phyloP scores from a whole-genome alignment of 2,329 filamentous ascomycete genomes.

The Pseudogymnoascus sp. region DNA sequence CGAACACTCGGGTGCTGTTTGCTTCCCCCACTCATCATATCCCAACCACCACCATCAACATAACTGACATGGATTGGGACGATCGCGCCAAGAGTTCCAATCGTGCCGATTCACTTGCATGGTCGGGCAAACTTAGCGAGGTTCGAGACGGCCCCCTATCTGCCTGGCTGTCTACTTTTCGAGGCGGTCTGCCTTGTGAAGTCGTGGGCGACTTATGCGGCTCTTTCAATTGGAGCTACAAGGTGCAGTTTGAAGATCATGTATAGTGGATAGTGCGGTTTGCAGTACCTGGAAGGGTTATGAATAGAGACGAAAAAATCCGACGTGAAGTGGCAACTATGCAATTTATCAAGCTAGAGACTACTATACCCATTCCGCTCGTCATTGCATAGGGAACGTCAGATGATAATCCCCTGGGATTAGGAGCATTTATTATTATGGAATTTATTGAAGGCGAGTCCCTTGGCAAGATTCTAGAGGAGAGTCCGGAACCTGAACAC shows the following conservation, averaged over 20 bases:
- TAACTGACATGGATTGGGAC: background rate
- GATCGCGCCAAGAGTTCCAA: background rate
- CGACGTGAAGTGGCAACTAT: constrained; percentile 15
- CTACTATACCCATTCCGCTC: constrained; percentile 13
- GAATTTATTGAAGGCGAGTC: constrained; percentile 16
- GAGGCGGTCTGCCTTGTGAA: background rate
- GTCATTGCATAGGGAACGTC: constrained; percentile 26
- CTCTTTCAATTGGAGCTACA: background rate
- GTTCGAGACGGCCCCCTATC: background rate
- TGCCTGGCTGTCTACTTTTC: background rate
- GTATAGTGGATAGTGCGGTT: constrained; percentile 10
- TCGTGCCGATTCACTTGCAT: background rate
- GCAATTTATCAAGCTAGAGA: constrained; percentile 10
- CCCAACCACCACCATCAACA: background rate
- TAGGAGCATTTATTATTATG: constrained; percentile 29
- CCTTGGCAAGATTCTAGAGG: constrained; percentile 14
- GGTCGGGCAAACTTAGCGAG: background rate
- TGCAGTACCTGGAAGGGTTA: constrained; percentile 14
- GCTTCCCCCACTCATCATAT: background rate
- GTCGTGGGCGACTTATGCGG: background rate
- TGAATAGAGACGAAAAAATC: constrained; percentile 15
- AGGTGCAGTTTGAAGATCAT: background rate
- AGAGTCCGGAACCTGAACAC: background rate
- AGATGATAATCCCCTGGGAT: constrained; percentile 22
- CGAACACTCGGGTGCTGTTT: background rate